phyloP scores from a whole-genome alignment of 2,329 filamentous ascomycete species.

The Aciculosporium take region DNA sequence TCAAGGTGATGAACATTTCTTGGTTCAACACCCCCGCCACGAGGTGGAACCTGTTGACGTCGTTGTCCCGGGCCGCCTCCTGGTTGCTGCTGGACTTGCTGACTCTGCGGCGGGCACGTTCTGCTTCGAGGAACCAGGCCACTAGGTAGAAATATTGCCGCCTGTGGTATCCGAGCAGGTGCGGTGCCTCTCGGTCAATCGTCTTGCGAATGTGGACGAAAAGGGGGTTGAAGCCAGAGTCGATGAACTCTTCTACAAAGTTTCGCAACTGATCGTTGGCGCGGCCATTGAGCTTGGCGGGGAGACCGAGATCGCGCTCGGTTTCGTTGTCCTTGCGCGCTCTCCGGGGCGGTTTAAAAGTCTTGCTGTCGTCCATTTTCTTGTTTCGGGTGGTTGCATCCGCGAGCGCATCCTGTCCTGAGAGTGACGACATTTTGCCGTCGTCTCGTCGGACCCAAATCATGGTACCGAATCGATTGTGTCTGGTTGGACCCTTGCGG shows the following conservation, averaged over 20 bases:
- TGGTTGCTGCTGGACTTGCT: constrained; percentile 40
- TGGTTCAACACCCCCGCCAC: constrained; percentile 85
- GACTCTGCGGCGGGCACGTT: constrained; percentile 53
- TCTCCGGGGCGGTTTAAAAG: constrained; percentile 67
- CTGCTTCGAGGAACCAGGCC: constrained; percentile 83
- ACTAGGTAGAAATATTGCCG: constrained; percentile 87
- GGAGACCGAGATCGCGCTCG: constrained; percentile 62
- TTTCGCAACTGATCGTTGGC: constrained; percentile 64
- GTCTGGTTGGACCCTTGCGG: constrained; percentile 66
- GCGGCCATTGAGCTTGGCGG: constrained; percentile 51
- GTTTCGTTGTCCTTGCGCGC: constrained; percentile 47
- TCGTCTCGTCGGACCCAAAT: constrained; percentile 87
- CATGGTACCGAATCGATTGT: constrained; percentile 94
- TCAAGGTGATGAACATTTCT: constrained; percentile 83
- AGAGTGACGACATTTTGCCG: constrained; percentile 70
- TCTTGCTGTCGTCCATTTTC: constrained; percentile 85
- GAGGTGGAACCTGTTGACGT: constrained; percentile 66
- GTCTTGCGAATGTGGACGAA: constrained; percentile 78
- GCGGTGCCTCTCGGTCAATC: constrained; percentile 76
- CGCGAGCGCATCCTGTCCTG: constrained; percentile 72
- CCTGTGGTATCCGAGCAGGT: constrained; percentile 61
- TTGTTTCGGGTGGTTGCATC: constrained; percentile 59
- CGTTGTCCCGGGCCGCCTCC: constrained; percentile 25
- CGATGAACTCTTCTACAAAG: constrained; percentile 88
- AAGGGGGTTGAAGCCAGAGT: constrained; percentile 86